These are phyloP conservation scores for Xylariales sp. DNA, from an alignment of 2,329 filamentous ascomycete species.

Conservation along the genomic window DNA sequence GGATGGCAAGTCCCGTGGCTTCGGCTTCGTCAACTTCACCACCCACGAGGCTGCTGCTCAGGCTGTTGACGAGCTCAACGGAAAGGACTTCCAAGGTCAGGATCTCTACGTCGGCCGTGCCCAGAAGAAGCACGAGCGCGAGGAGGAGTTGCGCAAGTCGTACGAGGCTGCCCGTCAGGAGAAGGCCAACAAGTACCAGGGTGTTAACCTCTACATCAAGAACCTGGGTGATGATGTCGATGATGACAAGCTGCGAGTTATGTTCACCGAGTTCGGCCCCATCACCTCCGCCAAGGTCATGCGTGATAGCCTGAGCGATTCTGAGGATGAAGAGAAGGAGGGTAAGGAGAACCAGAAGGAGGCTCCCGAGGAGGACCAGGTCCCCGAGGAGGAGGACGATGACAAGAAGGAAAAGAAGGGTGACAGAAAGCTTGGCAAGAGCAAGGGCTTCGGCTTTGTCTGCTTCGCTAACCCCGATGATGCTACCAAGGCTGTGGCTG, in stretches of 20 bases:
- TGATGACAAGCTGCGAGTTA: constrained; percentile 92
- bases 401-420: constrained; percentile 59
- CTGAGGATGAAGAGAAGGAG: constrained; percentile 48
- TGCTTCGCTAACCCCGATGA: constrained; percentile 99
- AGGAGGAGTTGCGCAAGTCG: constrained; percentile 98
- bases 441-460: constrained; percentile 99
- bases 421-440: constrained; percentile 81
- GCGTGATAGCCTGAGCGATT: constrained; percentile 69
- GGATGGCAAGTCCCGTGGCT: constrained; percentile 91
- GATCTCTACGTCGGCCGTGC: constrained; percentile 97
- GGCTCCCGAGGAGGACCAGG: constrained; percentile 43
- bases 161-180: constrained; percentile 96
- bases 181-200: constrained; percentile 99
- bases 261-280: constrained; percentile 86
- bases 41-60: constrained; percentile 81
- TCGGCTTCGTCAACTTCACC: constrained; percentile 94
- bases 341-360: constrained; percentile 43
- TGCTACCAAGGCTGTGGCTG: constrained; percentile 96
- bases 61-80: constrained; percentile 89
- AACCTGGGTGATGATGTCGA: constrained; percentile 96
- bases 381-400: constrained; percentile 43
- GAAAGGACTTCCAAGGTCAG: constrained; percentile 87
- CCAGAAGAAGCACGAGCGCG: constrained; percentile 99
- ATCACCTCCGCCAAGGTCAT: constrained; percentile 99
- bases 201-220: constrained; percentile 99